These are phyloP conservation scores for Pythium volutum DNA, from an alignment of 352 stramenopile genomes.

Conservation along the genomic window DNA sequence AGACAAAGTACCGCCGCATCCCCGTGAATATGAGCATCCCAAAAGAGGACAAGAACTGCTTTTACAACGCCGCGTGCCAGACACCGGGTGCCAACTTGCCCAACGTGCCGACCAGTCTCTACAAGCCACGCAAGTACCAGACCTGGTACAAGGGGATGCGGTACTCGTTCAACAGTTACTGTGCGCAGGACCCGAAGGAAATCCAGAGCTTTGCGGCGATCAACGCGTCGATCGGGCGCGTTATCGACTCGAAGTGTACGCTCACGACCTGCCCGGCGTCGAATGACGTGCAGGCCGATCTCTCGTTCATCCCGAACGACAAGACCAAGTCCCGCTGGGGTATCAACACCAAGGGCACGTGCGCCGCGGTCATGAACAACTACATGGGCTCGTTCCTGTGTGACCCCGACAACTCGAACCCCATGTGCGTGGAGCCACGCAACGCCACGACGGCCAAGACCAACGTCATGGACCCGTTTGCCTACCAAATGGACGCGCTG, in stretches of 20 bases:
- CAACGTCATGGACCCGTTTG: constrained; percentile 35
- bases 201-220: constrained; percentile 41
- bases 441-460: constrained; percentile 5
- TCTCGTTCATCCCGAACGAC: constrained; percentile 28
- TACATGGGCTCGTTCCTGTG: constrained; percentile 64
- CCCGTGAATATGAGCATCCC: constrained; percentile 13
- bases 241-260: constrained; percentile 47
- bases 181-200: constrained; percentile 16
- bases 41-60: constrained; percentile 44
- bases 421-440: constrained; percentile 25
- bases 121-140: constrained; percentile 50
- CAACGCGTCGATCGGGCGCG: constrained; percentile 29
- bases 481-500: constrained; percentile 92
- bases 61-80: constrained; percentile 41
- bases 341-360: constrained; percentile 60
- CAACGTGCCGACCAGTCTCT: constrained; percentile 39
- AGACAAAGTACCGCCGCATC: constrained; percentile 42
- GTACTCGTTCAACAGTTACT: constrained; percentile 63
- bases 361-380: constrained; percentile 50
- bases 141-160: constrained; percentile 68
- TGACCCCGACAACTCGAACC: constrained; percentile 41
- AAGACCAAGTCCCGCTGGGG: constrained; percentile 44
- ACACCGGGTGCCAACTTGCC: constrained; percentile 42
- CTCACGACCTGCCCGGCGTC: constrained; percentile 39
- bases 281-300: constrained; percentile 47